Evolutionary conservation across 2,329 filamentous ascomycete genomes (phyloP).

Genomic region (Tolypocladium album): DNA sequence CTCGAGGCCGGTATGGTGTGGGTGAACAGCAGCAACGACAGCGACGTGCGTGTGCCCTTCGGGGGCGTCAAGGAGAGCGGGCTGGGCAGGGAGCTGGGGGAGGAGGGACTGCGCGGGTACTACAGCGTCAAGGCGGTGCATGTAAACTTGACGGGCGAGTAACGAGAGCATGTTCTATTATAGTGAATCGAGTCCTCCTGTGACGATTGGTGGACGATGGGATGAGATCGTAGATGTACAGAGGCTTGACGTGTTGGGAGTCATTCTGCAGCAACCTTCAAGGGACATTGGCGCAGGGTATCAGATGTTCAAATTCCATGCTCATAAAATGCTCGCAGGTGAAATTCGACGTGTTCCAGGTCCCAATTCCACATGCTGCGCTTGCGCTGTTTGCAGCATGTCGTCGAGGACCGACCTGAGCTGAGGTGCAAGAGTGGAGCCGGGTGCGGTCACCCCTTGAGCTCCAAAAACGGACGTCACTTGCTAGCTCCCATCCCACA

Average conservation of each 20-base stretch:
- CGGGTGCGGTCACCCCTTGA: neutral
- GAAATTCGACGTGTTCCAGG: neutral
- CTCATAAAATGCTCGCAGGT: neutral
- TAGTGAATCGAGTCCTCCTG: neutral
- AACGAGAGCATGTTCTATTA: neutral
- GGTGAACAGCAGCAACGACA: constrained; percentile 38
- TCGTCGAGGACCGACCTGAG: too few species aligned
- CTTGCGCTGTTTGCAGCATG: neutral
- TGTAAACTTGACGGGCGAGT: constrained; percentile 22
- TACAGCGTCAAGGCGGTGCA: constrained; percentile 34
- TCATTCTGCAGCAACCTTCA: too few species aligned
- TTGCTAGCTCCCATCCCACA: neutral
- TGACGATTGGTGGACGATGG: neutral
- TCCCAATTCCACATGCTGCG: neutral
- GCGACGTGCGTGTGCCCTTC: constrained; percentile 31
- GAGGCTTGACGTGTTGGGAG: too few species aligned
- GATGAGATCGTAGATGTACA: neutral
- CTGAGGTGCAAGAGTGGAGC: neutral
- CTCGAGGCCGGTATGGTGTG: constrained; percentile 51
- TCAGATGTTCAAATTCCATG: neutral
- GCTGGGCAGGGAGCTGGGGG: constrained; percentile 32
- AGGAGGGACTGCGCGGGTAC: constrained; percentile 32
- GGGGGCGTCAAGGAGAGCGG: constrained; percentile 38
- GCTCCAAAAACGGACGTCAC: neutral
- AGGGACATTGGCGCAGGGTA: too few species aligned